Percentiles rank a stretch among this genome's conserved stretches.
phyloP scores from a whole-genome alignment of 2,329 filamentous ascomycete genomes.

The Microdochium bolleyi region DNA sequence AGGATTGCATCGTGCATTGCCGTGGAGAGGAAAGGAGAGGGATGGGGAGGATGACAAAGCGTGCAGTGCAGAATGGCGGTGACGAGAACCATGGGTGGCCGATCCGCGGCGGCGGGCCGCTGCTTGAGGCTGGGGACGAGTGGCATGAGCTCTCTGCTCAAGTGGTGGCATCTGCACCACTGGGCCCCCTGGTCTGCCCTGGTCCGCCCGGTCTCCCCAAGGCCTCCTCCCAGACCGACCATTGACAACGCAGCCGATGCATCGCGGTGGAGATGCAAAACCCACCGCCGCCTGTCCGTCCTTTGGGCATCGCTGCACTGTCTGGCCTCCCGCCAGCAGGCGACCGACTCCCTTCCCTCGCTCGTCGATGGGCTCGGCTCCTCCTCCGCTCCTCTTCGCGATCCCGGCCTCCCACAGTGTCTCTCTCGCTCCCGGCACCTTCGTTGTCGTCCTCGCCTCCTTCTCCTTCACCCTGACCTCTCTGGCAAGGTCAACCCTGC shows the following conservation, averaged over 20 bases:
- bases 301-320: not conserved
- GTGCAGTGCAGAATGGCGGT: slow-evolving; percentile 18
- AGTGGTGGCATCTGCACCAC: too few relatives aligned
- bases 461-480: not conserved
- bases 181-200: too few relatives aligned
- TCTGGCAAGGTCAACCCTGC: not conserved
- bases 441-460: not conserved
- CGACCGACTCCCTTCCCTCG: too few relatives aligned
- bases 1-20: too few relatives aligned
- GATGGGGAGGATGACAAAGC: too few relatives aligned
- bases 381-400: too few relatives aligned
- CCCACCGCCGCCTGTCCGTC: too few relatives aligned
- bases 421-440: not conserved
- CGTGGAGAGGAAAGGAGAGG: too few relatives aligned
- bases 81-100: slow-evolving; percentile 19
- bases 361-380: too few relatives aligned
- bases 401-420: too few relatives aligned
- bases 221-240: slow-evolving; percentile 7
- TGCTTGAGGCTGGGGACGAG: too few relatives aligned
- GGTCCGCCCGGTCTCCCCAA: slow-evolving; percentile 8
- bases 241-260: slow-evolving; percentile 18
- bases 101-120: slow-evolving; percentile 9
- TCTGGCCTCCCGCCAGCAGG: not conserved
- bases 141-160: too few relatives aligned
- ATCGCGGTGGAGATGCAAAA: slow-evolving; percentile 20